phyloP scores from a whole-genome alignment of 345 rosid genomes.

The Hibiscus trionum region DNA sequence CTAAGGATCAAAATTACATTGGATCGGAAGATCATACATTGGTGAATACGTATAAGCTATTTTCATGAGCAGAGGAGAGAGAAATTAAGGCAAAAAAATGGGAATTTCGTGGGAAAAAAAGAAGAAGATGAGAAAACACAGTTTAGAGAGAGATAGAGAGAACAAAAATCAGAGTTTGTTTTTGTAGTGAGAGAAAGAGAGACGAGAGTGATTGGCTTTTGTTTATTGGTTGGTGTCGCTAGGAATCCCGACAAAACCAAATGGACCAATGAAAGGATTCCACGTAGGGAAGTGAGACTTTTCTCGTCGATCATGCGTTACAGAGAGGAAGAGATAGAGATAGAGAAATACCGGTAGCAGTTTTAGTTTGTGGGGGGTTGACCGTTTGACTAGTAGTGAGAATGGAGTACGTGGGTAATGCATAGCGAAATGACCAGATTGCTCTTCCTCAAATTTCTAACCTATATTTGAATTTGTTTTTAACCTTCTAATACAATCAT shows the following conservation, averaged over 20 bases:
- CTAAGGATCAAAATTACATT: constrained; percentile 19
- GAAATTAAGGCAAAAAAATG: constrained; percentile 18
- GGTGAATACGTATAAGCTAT: constrained; percentile 28
- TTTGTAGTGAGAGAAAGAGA: constrained; percentile 14
- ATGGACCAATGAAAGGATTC: constrained; percentile 16
- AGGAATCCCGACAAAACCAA: constrained; percentile 42
- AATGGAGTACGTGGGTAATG: neutral
- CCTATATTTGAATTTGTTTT: too few relatives aligned
- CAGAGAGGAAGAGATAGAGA: neutral
- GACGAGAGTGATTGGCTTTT: constrained; percentile 34
- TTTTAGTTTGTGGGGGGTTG: constrained; percentile 28
- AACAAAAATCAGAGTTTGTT: constrained; percentile 16
- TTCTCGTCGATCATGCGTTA: constrained; percentile 25
- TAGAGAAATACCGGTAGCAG: neutral
- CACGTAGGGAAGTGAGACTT: constrained; percentile 35
- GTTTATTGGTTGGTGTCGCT: constrained; percentile 38
- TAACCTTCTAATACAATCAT: too few relatives aligned
- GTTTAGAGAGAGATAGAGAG: constrained; percentile 17
- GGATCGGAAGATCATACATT: constrained; percentile 54
- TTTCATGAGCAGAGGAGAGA: constrained; percentile 18
- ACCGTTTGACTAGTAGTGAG: constrained; percentile 43
- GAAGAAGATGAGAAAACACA: constrained; percentile 31
- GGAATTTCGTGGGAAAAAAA: constrained; percentile 22
- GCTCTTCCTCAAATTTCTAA: too few relatives aligned
- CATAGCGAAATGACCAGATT: neutral